Evolutionary conservation across 2,329 filamentous ascomycete genomes (phyloP), one percentile per base, ranked within the genome.

Genomic region (Clarireedia paspali): DNA sequence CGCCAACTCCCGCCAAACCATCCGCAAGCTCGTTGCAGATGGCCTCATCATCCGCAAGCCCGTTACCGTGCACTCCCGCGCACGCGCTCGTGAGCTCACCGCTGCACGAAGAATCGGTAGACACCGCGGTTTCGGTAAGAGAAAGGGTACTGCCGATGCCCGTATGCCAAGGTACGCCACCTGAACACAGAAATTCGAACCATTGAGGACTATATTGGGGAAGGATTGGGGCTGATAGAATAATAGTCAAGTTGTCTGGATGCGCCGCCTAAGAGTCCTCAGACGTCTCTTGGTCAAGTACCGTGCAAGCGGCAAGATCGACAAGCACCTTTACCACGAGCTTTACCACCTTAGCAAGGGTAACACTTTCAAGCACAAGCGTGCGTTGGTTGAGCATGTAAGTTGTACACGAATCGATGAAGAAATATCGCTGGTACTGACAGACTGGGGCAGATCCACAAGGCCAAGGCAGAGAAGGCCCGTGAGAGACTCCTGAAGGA

Each of bases 301-400:
- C 85, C 94, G 94, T 79, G 92, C 92, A 77, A 89, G 88, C 73
- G 95, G 95, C 79, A 99, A 99, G 89, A 99, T 99, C 77, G 94
- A 99, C 83, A 99, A 99, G 88, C 94, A 99, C 85, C 91, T 99
- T 63, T 99, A 99, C 87, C 94, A 99, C 86, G 91, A 97, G 83
- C 90, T 99, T 69, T 99, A 99, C 86, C 94, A 96, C 80, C 83
- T 95, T 76, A 94, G 89, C 87, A 99, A 99, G 91, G 95, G 94
- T 95, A 99, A 99, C 88, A 92, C 94, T 77, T 99, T 99, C 89
- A 99, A 99, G 91, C 94, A 99, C 90, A 99, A 97, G 91, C 88
- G 94, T 80, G 94, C 91, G 74, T 87, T 99, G 72, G 91, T 99
- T 76, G 94, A 99, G 86, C 94, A 99, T 83, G 94, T 99, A 95